These are phyloP conservation scores for Penicillium sumatraense DNA, from an alignment of 2,329 filamentous ascomycete genomes.

Conservation along the genomic window DNA sequence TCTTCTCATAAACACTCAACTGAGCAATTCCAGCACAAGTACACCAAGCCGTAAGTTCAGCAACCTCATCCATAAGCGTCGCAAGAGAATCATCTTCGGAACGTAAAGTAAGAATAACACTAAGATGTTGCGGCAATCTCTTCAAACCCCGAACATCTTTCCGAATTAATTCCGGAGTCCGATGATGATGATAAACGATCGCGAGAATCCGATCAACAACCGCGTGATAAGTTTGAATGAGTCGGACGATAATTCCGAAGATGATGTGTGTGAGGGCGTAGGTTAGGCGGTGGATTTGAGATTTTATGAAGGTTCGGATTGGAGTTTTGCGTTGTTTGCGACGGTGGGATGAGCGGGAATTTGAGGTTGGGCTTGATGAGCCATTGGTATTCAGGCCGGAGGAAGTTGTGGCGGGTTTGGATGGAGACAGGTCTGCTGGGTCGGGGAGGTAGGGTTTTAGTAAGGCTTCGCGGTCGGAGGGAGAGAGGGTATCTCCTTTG, in stretches of 20 bases:
- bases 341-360: conserved; percentile 24
- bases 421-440: conserved; percentile 42
- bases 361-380: conserved; percentile 12
- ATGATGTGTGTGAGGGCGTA: conserved; percentile 66
- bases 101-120: conserved; percentile 77
- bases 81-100: conserved; percentile 77
- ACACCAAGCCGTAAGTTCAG: conserved; percentile 92
- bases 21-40: conserved; percentile 84
- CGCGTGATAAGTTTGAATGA: conserved; percentile 78
- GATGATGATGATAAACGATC: conserved; percentile 92
- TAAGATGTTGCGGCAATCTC: conserved; percentile 82
- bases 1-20: conserved; percentile 90
- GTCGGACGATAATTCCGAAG: conserved; percentile 85
- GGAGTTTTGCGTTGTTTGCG: conserved; percentile 42
- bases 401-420: no score
- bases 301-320: conserved; percentile 50
- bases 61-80: conserved; percentile 83
- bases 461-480: conserved; percentile 55
- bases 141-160: conserved; percentile 78
- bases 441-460: conserved; percentile 59
- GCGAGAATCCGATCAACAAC: conserved; percentile 78
- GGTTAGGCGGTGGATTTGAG: conserved; percentile 48
- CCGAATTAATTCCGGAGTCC: conserved; percentile 88
- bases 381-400: no score
- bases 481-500: conserved; percentile 46